Base-by-base conservation (phyloP, 2,329 filamentous ascomycete genomes). In the Ophiostoma populinum region DNA sequence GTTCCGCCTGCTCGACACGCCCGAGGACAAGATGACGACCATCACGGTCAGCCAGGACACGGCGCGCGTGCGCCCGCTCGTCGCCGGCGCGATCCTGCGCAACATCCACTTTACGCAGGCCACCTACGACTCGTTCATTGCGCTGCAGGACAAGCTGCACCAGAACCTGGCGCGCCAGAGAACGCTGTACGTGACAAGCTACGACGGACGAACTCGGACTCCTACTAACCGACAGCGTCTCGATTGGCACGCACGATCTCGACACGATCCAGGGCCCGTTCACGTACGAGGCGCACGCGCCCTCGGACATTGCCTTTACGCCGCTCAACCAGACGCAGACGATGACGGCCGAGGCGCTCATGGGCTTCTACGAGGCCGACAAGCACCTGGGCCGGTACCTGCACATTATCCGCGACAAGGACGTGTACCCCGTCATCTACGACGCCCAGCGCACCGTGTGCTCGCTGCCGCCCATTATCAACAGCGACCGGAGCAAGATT, bases 391-490 rank as follows among this genome's bases (percentile, higher is more conserved):
- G 85, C 31, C 79, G 77, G 49, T 46, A 35, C 58, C 70, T 98
- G 29, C 82, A 86, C 59, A 98, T 98, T 49, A 92, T 98, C 53
- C 74, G 78, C 43, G 87, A 95, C 56, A 81, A 81, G 32, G 82
- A 86, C 5, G 79, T 93, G 28, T 98, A 98, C 55, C 90, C 90
- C 16, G 85, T 92, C 50, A 92, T 98, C 51, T 87, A 85, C 56
- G 90, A 98, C 54, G 71, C 82, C 35, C 80, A 93, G 52, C 69
- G 75, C 28, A 73, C 71, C 29, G 85, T 98, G 24, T 87, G 90
- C 59, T 95, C 87, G 7, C 67, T 98, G 49, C 90, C 90, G 2
- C 90, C 90, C 13, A 95, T 98, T 49, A 98, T 98, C 65, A 98
- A 98, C 61, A 75, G 86, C 49, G 73, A 98, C 51, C 86, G 90